Base-by-base conservation (phyloP, 75 land plant species). In the Chamaecyparis obtusa region DNA sequence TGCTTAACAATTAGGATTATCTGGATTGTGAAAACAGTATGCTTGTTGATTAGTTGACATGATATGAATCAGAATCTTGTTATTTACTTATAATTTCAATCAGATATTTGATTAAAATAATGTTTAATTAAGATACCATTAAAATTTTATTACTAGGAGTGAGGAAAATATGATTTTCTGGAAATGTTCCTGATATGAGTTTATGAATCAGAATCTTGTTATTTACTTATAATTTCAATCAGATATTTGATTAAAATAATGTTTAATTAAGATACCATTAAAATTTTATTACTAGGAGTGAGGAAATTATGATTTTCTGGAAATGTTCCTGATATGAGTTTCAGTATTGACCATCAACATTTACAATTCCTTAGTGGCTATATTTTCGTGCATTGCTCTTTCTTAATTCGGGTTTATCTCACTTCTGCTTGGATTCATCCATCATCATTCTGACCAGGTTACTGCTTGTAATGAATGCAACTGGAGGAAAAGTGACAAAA, bases 391-490 rank as follows among this genome's bases (percentile, higher is more conserved):
- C 44, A 17, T 44, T 24, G 49, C 44, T 71, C 21, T 80, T 30
- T 27, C 14, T 43, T 41, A 27, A 43, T 80, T 43, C 5, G 32
- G 10, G 49, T n/a, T 43, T 43, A 19, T 80, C 83, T 44, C 44
- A 13, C 27, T 44, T 43, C 32, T 41, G 51, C 49, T 27, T 81
- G 83, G 51, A 81, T 46, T 46, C 33, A 2, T 81, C n/a, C 81
- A 15, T 19, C 54, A 51, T 78, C n/a, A 24, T 44, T 27, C 46
- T 24, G 83, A 41, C 83, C 51, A 96, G 97, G 97, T 96, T 57
- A 90, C 97, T 35, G 99, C 99, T 54, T 97, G 99, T 85, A 30
- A 91, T 36, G 91, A 76, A 30, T 97, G 99, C 93, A 97, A 97
- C 86, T 90, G 94, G 77, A 93, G 83, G 90, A 97, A 97, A 85